Conservation (phyloP, 2,329 filamentous ascomycete species). For the Fusarium sarcochroum region DNA sequence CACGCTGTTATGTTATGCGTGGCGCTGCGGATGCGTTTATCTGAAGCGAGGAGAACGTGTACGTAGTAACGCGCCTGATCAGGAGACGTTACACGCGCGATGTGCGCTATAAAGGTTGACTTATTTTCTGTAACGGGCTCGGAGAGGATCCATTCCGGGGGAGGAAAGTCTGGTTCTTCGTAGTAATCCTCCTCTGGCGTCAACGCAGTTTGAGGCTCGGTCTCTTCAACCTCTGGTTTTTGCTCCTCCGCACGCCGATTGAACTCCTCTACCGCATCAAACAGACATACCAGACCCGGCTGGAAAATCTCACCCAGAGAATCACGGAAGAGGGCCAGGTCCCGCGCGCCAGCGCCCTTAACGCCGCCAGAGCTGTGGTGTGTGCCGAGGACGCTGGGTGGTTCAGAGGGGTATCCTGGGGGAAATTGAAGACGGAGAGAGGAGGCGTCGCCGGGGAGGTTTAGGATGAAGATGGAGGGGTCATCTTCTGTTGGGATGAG, state of each 20-base stretch:
- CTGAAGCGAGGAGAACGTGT: constrained; percentile 81
- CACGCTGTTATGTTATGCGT: constrained; percentile 98
- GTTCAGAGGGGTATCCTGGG: constrained; percentile 78
- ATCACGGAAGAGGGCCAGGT: constrained; percentile 77
- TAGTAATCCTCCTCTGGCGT: constrained; percentile 26
- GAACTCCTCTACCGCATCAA: constrained; percentile 88
- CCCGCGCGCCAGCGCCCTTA: constrained; percentile 79
- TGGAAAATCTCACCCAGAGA: constrained; percentile 78
- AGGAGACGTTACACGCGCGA: constrained; percentile 77
- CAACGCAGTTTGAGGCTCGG: constrained; percentile 41
- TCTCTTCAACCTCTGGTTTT: constrained; percentile 44
- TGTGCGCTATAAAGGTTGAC: constrained; percentile 88
- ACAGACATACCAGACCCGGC: constrained; percentile 85
- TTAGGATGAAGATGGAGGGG: constrained; percentile 69
- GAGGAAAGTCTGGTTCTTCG: constrained; percentile 38
- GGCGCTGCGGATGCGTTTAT: constrained; percentile 87
- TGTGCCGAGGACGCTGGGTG: constrained; percentile 81
- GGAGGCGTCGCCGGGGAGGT: constrained; percentile 73
- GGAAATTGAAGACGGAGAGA: constrained; percentile 79
- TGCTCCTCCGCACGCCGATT: constrained; percentile 59
- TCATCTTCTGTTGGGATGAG: constrained; percentile 61
- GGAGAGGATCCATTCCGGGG: constrained; percentile 77
- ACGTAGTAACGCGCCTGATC: constrained; percentile 79
- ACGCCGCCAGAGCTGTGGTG: constrained; percentile 83
- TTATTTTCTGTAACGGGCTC: constrained; percentile 83